Evolutionary conservation across 306 rosid species (phyloP).

Genomic region (Gastrolobium bilobum): DNA sequence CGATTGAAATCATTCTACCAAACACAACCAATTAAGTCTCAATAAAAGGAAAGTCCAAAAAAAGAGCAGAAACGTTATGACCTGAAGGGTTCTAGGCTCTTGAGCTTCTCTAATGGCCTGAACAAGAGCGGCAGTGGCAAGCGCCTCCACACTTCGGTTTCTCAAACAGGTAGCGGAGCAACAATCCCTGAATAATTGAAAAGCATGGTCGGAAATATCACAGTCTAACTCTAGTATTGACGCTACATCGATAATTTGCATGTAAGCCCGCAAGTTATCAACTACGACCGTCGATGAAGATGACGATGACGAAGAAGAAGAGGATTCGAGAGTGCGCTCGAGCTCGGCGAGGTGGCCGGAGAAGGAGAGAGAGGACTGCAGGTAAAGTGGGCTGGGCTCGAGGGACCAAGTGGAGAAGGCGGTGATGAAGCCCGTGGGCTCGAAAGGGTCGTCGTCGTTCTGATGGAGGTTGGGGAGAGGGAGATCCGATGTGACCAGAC

Average conservation of each 20-base stretch:
- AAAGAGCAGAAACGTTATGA: constrained; percentile 15
- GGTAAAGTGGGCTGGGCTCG: constrained; percentile 83
- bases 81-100: constrained; percentile 97
- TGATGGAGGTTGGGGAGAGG: constrained; percentile 70
- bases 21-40: background rate
- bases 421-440: constrained; percentile 93
- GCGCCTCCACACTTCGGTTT: constrained; percentile 97
- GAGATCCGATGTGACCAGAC: constrained; percentile 92
- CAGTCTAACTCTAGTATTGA: constrained; percentile 86
- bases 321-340: constrained; percentile 83
- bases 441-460: constrained; percentile 81
- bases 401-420: constrained; percentile 97
- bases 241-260: constrained; percentile 96
- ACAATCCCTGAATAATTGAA: constrained; percentile 94
- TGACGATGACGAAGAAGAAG: constrained; percentile 62
- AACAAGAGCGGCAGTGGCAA: constrained; percentile 97
- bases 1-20: background rate
- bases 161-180: constrained; percentile 96
- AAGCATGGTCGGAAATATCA: constrained; percentile 89
- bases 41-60: background rate
- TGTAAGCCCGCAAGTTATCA: constrained; percentile 91
- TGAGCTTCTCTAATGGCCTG: constrained; percentile 97
- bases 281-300: constrained; percentile 79
- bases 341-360: constrained; percentile 98
- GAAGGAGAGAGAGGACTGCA: constrained; percentile 82